Conservation (phyloP, 139 green algal species). For the Parachlorella kessleri region DNA sequence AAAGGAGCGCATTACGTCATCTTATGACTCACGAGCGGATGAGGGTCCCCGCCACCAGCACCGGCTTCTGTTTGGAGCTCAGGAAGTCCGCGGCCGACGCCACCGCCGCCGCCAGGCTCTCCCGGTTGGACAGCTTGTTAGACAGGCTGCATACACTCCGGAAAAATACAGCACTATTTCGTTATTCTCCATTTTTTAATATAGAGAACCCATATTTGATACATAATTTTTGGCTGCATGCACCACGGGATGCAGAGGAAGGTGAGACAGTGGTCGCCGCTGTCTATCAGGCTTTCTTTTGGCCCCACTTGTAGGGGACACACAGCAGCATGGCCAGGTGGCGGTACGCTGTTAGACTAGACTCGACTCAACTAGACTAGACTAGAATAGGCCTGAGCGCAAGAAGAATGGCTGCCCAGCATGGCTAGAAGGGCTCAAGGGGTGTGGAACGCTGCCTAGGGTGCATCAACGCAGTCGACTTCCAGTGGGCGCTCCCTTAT, state of each 20-base stretch:
- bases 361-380: too few species aligned
- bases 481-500: too few species aligned
- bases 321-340: not conserved
- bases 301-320: not conserved
- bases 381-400: too few species aligned
- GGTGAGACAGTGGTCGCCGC: not conserved
- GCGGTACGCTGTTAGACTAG: too few species aligned
- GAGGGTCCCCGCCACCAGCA: constrained; percentile 59
- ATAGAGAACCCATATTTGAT: too few species aligned
- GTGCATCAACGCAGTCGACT: too few species aligned
- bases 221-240: not conserved
- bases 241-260: not conserved
- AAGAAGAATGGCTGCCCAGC: too few species aligned
- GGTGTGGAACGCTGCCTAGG: too few species aligned
- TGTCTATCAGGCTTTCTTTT: not conserved
- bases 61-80: constrained; percentile 59
- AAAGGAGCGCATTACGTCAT: not conserved
- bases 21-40: constrained; percentile 28
- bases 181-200: too few species aligned
- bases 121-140: constrained; percentile 23
- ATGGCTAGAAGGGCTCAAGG: too few species aligned
- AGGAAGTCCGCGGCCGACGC: constrained; percentile 56
- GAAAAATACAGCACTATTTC: not conserved
- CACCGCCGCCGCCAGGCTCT: constrained; percentile 65
- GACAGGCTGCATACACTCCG: constrained; percentile 13